Evolutionary conservation across 192 early-diverging fungal species (phyloP), one percentile per base, ranked within the genome.

Genomic region (Coemansia interrupta): DNA sequence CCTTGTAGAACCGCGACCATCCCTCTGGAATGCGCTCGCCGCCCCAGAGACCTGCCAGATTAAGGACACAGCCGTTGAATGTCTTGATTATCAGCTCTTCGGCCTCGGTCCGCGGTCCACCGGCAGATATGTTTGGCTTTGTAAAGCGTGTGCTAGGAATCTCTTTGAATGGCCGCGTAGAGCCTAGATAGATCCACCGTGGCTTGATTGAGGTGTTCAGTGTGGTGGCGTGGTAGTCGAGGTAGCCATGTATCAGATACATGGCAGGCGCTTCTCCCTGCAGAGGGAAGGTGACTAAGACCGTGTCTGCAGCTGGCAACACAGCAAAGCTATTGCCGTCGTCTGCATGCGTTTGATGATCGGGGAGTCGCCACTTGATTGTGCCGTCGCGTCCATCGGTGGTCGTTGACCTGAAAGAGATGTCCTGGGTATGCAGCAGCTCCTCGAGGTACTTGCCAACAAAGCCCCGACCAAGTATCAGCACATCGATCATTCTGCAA

Each of bases 11-110:
- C 20, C 71, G 66, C 7, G 60, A 56, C 76, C 76, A 79, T 10
- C 60, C 52, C 11, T 60, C 39, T 0, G 76, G 76, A 11, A 47
- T 52, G 4, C 76, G 66, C 20, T 58, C 63, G 50, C 76, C 71
- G 47, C 76, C 76, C 76, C 76, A 79, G 40, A 79, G 60, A 2
- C 76, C 76, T 14, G 59, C 76, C 39, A 79, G 47, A 24, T 73
- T 79, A 14, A 79, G 62, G 44, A 79, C 76, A 12, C 58, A 54
- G 0, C 62, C 76, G 14, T 29, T 52, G 36, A 49, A 38, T 22
- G 58, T 20, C 11, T 42, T 40, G 11, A 73, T 63, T 17, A 69
- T 39, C 20, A 45, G 59, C 45, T 68, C 62, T 15, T 79, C 76
- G 11, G 76, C 69, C 7, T 69, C 66, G 18, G 63, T 36, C 1